Base-by-base conservation (phyloP, 129 eudicot genomes). In the Cynara cardunculus region DNA sequence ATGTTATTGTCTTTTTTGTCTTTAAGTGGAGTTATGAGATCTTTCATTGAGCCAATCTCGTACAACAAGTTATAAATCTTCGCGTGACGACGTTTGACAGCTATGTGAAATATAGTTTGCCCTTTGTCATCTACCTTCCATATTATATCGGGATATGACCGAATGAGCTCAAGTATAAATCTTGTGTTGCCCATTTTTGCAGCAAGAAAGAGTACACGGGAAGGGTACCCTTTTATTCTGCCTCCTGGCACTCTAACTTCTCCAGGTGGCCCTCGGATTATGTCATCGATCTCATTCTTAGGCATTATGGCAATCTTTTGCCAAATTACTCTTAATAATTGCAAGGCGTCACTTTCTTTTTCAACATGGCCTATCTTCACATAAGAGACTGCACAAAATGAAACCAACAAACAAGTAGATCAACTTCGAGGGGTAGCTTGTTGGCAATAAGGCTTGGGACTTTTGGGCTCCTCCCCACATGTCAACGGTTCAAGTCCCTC, bases 111-210 rank as follows among this genome's bases (percentile, higher is more conserved):
- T 37, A 84, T 81, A 72, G 87, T 86, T 27, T 84, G 81, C 56
- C 86, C 84, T 53, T 86, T 46, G 32, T 86, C 89, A 76, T 89
- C 90, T 25, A 78, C 78, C 80, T 86, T 86, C 92, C 92, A 89
- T 13, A 86, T 83, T 8, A 89, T 75, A 84, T 86, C 90, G 2
- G 90, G 92, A 79, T 89, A 89, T 14, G 86, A 73, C n/a, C 68
- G 80, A 64, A 89, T 72, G 35, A 84, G 90, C 79, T 78, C 80
- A 10, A 72, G 64, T 13, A 89, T 79, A 67, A 89, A 89, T 14
- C 82, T 79, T 1, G 69, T 65, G 75, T 89, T 86, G 25, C 92
- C 92, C 75, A 72, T 76, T 37, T 78, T 85, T 71, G 87, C 84
- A 25, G 92, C 92, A 75, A 81, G 39, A 59, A 89, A 89, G 25